Percentiles rank a stretch among this genome's conserved stretches.
Evolutionary conservation across 805 yeast species (phyloP).

Genomic region (Wickerhamomyces strasburgensis): DNA sequence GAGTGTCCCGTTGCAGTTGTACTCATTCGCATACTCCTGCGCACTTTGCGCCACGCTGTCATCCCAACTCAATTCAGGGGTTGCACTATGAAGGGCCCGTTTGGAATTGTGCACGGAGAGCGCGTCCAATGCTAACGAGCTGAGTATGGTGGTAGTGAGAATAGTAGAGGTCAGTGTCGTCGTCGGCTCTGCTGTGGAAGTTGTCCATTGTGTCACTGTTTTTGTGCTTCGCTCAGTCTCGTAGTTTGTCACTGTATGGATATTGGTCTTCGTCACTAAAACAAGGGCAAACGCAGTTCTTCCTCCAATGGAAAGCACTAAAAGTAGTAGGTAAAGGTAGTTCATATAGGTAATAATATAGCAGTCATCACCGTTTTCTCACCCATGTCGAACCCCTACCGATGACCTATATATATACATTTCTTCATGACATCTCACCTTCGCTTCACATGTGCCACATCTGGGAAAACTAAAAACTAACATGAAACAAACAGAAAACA

Average conservation of each 20-base stretch:
- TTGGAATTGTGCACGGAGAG: conserved; percentile 46
- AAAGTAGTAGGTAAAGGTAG: neutral
- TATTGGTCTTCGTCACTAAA: conserved; percentile 8
- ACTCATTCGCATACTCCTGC: conserved; percentile 46
- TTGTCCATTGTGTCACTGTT: conserved; percentile 10
- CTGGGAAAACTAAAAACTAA: too few relatives aligned
- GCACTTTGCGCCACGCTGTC: conserved; percentile 49
- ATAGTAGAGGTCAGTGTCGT: conserved; percentile 17
- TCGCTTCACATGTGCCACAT: too few relatives aligned
- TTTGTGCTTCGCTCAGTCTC: conserved; percentile 3
- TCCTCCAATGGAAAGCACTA: neutral
- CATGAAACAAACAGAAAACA: too few relatives aligned
- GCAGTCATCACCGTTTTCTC: too few relatives aligned
- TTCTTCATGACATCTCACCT: too few relatives aligned
- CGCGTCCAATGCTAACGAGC: conserved; percentile 5
- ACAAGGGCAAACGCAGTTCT: too few relatives aligned
- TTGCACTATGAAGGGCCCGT: conserved; percentile 47
- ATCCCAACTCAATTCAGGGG: conserved; percentile 52
- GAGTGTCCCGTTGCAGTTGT: conserved; percentile 52
- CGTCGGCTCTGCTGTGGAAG: conserved; percentile 12
- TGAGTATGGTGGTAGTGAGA: conserved; percentile 14
- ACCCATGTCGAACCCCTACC: too few relatives aligned
- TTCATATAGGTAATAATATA: too few relatives aligned
- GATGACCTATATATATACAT: too few relatives aligned
- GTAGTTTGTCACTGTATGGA: conserved; percentile 2